These are phyloP conservation scores for Aspergillus unguis DNA, from an alignment of 2,329 filamentous ascomycete genomes.

Conservation along the genomic window DNA sequence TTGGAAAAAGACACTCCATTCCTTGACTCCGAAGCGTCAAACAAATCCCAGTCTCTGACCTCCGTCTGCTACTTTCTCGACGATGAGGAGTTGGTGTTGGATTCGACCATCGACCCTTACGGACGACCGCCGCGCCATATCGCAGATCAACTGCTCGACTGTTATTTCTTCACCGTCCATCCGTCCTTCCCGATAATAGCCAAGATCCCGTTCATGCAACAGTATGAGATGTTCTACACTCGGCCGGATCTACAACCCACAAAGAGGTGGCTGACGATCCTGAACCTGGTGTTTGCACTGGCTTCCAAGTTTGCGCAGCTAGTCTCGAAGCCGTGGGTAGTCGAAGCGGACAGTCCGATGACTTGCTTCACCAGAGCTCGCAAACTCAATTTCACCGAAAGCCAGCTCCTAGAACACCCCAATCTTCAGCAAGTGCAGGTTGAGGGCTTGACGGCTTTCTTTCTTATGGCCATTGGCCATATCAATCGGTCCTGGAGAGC, in stretches of 20 bases:
- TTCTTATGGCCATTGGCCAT: constrained; percentile 39
- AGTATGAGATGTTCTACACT: constrained; percentile 38
- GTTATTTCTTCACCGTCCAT: constrained; percentile 42
- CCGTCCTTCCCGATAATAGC: constrained; percentile 43
- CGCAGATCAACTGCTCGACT: constrained; percentile 40
- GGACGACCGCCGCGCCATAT: constrained; percentile 34
- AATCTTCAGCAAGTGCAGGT: constrained; percentile 46
- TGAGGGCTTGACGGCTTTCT: constrained; percentile 40
- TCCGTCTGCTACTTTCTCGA: constrained; percentile 37
- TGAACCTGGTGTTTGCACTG: constrained; percentile 47
- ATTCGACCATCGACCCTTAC: constrained; percentile 29
- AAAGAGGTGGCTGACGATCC: constrained; percentile 40
- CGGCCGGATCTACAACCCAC: constrained; percentile 33
- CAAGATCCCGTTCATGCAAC: constrained; percentile 36
- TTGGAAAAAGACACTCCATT: constrained; percentile 28
- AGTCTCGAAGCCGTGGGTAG: constrained; percentile 28
- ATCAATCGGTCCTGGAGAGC: constrained; percentile 46
- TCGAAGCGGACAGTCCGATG: constrained; percentile 11
- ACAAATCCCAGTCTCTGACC: constrained; percentile 25
- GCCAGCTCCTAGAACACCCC: constrained; percentile 37
- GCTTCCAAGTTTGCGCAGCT: constrained; percentile 32
- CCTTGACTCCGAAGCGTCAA: constrained; percentile 18
- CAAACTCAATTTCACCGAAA: constrained; percentile 35
- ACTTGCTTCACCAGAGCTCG: constrained; percentile 44
- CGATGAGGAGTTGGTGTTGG: constrained; percentile 15